Conservation (phyloP, 1,139 yeast species). For the Lodderomyces elongisporus region DNA sequence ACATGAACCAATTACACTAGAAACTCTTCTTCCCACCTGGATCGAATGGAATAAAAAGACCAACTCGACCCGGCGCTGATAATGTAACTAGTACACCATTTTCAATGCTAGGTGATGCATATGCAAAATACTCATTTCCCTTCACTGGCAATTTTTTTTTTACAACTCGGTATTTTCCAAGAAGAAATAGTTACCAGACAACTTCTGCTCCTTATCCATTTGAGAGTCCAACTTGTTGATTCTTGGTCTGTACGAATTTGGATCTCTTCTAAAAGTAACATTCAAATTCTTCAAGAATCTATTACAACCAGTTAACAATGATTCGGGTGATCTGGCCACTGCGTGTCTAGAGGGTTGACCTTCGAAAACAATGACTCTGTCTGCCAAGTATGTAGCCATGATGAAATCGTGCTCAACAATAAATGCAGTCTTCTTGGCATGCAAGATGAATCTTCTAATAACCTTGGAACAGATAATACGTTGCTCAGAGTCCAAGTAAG, state of each 20-base stretch:
- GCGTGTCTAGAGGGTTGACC: slow-evolving; percentile 88
- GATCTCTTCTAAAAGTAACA: slow-evolving; percentile 98
- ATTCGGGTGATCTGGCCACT: slow-evolving; percentile 81
- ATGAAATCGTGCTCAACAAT: slow-evolving; percentile 99
- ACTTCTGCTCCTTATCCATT: slow-evolving; percentile 97
- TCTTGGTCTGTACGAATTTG: slow-evolving; percentile 96
- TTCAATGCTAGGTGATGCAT: too few relatives aligned
- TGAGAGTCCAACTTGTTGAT: slow-evolving; percentile 95
- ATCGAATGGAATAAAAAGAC: too few relatives aligned
- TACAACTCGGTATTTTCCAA: slow-evolving; percentile 55
- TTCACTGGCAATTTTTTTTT: too few relatives aligned
- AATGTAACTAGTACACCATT: too few relatives aligned
- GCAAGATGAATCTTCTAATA: slow-evolving; percentile 92
- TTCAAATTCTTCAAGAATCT: slow-evolving; percentile 92
- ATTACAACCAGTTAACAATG: slow-evolving; percentile 94
- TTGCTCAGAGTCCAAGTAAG: slow-evolving; percentile 97
- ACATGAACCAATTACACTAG: too few relatives aligned
- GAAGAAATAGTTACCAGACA: slow-evolving; percentile 90
- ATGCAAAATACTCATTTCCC: too few relatives aligned
- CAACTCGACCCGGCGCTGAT: too few relatives aligned
- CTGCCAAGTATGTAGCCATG: slow-evolving; percentile 99
- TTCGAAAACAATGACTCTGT: slow-evolving; percentile 95
- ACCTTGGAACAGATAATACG: slow-evolving; percentile 99
- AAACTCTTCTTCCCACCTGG: too few relatives aligned
- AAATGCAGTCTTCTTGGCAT: slow-evolving; percentile 95